phyloP scores from a whole-genome alignment of 148 eudicot species.

The Chenopodium quinoa region DNA sequence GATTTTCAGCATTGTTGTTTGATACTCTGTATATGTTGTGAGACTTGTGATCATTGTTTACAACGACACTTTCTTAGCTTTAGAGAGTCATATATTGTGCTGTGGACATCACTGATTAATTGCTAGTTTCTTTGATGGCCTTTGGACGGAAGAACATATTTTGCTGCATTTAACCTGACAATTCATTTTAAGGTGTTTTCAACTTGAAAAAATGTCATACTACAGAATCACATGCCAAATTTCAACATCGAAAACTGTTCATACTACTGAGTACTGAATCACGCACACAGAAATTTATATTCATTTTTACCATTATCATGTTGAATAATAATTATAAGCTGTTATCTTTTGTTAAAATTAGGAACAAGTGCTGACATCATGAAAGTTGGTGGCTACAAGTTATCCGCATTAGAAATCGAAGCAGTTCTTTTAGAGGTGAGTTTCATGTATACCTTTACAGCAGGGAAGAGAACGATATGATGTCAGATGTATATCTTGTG shows the following conservation, averaged over 20 bases:
- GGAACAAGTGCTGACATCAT: constrained; percentile 98
- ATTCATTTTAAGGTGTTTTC: background rate
- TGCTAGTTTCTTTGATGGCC: background rate
- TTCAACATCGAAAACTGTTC: background rate
- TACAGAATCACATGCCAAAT: background rate
- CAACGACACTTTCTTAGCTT: background rate
- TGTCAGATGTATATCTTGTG: background rate
- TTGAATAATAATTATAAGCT: background rate
- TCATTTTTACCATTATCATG: background rate
- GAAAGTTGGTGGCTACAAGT: constrained; percentile 98
- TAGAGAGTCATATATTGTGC: background rate
- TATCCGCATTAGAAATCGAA: constrained; percentile 96
- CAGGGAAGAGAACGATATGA: background rate
- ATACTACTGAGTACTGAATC: background rate
- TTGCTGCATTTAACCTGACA: background rate
- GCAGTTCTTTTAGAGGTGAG: constrained; percentile 82
- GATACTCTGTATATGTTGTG: background rate
- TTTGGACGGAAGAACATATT: background rate
- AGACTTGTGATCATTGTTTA: background rate
- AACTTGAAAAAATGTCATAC: background rate
- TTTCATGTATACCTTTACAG: background rate
- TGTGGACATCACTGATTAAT: background rate
- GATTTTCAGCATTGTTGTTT: background rate
- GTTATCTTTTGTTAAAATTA: constrained; percentile 25
- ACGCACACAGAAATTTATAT: background rate